Base-by-base conservation (phyloP, 306 rosid genomes). In the Mimosa bimucronata region DNA sequence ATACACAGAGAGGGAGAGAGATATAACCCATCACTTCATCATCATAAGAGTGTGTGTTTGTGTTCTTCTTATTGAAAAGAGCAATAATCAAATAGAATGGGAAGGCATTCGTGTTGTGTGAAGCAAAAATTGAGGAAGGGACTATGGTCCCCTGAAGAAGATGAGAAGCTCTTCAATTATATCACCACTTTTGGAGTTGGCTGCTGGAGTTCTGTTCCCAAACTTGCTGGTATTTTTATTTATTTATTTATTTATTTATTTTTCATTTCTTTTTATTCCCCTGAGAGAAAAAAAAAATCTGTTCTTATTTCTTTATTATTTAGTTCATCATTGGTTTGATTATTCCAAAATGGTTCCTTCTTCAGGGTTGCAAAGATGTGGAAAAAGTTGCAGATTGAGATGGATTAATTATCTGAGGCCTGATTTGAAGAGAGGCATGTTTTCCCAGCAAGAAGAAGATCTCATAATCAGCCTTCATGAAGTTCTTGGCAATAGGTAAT, bases 101-200 rank as follows among this genome's bases (percentile, higher is more conserved):
- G 97, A 85, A 93, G 97, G 44, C 94, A 92, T 88, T 92, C 97
- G 13, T 89, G 89, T 78, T 88, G 93, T 82, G 73, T 91, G 87
- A 94, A 92, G 89, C 97, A 91, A 80, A 92, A 94, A 81, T 75
- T 94, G 71, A 90, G 97, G 74, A 94, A 92, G 80, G 98, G 98
- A 34, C 87, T 94, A 48, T 94, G 98, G 98, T 94, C 98, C 66
- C 98, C 98, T 73, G 98, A 94, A 80, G 98, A 94, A 92, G 98
- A 94, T 80, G 98, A 94, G 88, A 94, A 94, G 80, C 97, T 94
- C n/a, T 92, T 87, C 93, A 92, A 94, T 80, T 85, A 91, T 92
- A 90, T 94, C 74, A 86, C 97, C 66, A 81, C 81, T 16, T 94
- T 91, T 58, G 98, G 98, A 16, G 94, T 92, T 83, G 97, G 98